These are phyloP conservation scores for Spergularia bocconei DNA, from an alignment of 148 eudicot genomes.

Conservation along the genomic window DNA sequence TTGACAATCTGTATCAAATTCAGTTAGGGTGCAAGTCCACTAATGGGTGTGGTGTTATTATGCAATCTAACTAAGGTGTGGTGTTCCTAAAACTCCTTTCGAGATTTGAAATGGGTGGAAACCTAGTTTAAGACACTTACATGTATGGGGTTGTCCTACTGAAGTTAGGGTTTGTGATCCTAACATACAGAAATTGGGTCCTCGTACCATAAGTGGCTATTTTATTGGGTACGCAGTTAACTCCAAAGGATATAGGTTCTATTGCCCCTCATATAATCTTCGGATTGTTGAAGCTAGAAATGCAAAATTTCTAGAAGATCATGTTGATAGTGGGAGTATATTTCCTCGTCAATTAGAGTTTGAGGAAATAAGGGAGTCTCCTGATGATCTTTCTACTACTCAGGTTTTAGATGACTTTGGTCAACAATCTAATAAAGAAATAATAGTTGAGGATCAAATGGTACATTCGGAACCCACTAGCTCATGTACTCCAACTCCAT, in stretches of 20 bases:
- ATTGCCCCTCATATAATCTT: neutral
- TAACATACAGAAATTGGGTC: neutral
- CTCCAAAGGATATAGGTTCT: conserved; percentile 12
- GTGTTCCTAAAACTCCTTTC: conserved; percentile 17
- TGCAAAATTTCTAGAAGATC: conserved; percentile 9
- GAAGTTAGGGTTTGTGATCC: conserved; percentile 12
- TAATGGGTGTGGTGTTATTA: too few species aligned
- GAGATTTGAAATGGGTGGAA: conserved; percentile 11
- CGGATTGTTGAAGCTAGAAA: conserved; percentile 2
- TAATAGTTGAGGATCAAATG: too few species aligned
- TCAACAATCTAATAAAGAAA: too few species aligned
- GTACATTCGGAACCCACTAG: neutral
- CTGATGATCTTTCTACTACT: neutral
- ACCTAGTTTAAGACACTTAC: conserved; percentile 16
- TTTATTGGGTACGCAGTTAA: conserved; percentile 4
- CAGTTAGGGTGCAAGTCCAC: too few species aligned
- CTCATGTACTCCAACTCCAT: neutral
- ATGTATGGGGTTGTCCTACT: conserved; percentile 10
- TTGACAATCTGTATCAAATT: neutral
- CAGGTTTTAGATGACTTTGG: too few species aligned
- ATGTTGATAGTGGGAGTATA: neutral
- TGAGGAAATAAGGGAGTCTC: neutral
- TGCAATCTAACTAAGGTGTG: too few species aligned
- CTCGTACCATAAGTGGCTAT: neutral
- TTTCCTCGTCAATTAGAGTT: neutral